Percentiles rank a stretch among this genome's conserved stretches.
phyloP scores from a whole-genome alignment of 1,139 yeast species.

The Lizanozyma gosingica region DNA sequence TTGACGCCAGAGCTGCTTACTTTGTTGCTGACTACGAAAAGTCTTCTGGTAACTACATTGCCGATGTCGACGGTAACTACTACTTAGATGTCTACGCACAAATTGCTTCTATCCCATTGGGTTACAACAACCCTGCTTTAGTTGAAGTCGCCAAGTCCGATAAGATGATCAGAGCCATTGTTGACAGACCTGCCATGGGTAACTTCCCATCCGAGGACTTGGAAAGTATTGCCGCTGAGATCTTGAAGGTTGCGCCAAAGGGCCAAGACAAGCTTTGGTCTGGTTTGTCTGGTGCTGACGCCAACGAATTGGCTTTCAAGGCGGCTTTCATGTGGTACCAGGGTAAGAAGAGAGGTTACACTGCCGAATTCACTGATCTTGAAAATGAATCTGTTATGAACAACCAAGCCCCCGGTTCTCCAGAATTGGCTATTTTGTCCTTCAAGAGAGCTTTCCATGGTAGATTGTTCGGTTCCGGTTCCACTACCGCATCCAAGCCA shows the following conservation, averaged over 20 bases:
- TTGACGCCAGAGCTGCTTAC: constrained; percentile 62
- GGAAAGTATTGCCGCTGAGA: constrained; percentile 23
- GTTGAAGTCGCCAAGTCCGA: constrained; percentile 52
- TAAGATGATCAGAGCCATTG: constrained; percentile 58
- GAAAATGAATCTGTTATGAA: constrained; percentile 58
- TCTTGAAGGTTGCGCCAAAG: constrained; percentile 59
- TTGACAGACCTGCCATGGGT: constrained; percentile 69
- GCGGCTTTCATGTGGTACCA: constrained; percentile 74
- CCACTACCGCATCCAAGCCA: constrained; percentile 68
- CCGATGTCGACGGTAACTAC: constrained; percentile 62
- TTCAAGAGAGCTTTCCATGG: constrained; percentile 73
- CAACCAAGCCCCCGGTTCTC: constrained; percentile 59
- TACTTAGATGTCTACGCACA: constrained; percentile 62
- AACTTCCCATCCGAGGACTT: constrained; percentile 60
- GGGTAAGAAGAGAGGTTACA: constrained; percentile 36
- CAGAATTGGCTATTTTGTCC: constrained; percentile 58
- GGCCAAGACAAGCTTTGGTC: constrained; percentile 62
- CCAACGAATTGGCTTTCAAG: constrained; percentile 69
- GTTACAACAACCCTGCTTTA: constrained; percentile 68
- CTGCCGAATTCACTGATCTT: constrained; percentile 42
- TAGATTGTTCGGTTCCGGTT: constrained; percentile 62
- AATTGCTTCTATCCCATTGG: constrained; percentile 66
- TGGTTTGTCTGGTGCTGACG: constrained; percentile 66
- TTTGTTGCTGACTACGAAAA: constrained; percentile 59
- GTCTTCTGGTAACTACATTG: constrained; percentile 61